Evolutionary conservation across 2,329 filamentous ascomycete genomes (phyloP).

Genomic region (Calonectria pseudoturangicola): DNA sequence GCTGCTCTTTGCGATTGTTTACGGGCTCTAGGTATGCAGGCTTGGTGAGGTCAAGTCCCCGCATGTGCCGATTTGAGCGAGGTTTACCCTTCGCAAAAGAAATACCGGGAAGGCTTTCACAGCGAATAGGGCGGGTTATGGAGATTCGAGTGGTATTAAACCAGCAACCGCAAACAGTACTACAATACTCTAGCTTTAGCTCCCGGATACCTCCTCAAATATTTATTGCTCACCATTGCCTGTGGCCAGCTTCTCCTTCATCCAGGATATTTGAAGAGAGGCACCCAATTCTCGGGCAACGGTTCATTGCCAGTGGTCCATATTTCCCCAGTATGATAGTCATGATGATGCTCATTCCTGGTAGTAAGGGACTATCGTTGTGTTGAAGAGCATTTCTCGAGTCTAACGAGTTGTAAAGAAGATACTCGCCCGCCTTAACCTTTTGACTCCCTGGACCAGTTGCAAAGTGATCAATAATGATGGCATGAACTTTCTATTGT

Average conservation of each 20-base stretch:
- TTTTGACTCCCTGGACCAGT: background rate
- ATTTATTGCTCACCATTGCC: background rate
- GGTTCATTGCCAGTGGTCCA: background rate
- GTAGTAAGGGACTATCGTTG: background rate
- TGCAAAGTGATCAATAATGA: background rate
- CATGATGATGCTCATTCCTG: background rate
- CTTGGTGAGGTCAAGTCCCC: background rate
- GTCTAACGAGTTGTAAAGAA: background rate
- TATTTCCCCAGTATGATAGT: background rate
- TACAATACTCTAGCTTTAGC: background rate
- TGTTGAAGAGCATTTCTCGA: background rate
- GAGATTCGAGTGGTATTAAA: background rate
- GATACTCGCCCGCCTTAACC: background rate
- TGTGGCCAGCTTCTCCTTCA: background rate
- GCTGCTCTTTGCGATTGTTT: too few species aligned
- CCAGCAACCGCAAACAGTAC: background rate
- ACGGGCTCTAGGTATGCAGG: background rate
- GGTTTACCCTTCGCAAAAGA: background rate
- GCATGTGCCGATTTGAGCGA: background rate
- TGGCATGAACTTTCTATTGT: background rate
- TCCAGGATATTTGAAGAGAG: background rate
- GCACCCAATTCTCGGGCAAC: background rate
- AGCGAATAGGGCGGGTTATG: background rate
- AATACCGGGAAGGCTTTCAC: background rate
- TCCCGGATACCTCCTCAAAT: background rate